A percentile compares a stretch with the other conserved stretches of the same genome.
These are phyloP conservation scores for Penicillium capsulatum DNA, from an alignment of 2,329 filamentous ascomycete genomes.

Conservation along the genomic window DNA sequence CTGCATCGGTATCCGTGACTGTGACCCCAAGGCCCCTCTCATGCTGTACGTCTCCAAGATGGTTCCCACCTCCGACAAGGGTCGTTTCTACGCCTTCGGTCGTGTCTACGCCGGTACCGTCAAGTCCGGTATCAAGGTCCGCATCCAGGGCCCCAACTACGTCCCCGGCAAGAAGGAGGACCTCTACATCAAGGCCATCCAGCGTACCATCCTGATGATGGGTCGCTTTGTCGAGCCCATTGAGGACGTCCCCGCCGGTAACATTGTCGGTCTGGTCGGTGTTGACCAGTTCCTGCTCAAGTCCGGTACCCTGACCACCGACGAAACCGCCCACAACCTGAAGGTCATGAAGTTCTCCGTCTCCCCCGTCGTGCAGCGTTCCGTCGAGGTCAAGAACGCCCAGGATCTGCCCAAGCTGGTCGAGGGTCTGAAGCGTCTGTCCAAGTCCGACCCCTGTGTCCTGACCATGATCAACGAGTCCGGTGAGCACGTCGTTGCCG, in stretches of 20 bases:
- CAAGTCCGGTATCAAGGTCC: constrained; percentile 96
- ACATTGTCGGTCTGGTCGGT: constrained; percentile 99
- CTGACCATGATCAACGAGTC: constrained; percentile 83
- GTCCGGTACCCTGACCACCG: constrained; percentile 98
- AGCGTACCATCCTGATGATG: constrained; percentile 99
- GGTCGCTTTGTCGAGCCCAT: constrained; percentile 98
- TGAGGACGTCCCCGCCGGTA: constrained; percentile 97
- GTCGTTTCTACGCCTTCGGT: constrained; percentile 99
- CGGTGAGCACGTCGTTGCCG: constrained; percentile 97
- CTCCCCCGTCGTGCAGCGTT: constrained; percentile 95
- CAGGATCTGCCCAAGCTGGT: constrained; percentile 99
- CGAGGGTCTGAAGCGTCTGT: constrained; percentile 99
- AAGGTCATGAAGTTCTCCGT: constrained; percentile 99
- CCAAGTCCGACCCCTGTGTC: constrained; percentile 99
- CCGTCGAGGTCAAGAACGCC: constrained; percentile 99
- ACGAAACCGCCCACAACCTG: constrained; percentile 97
- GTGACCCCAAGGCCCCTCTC: constrained; percentile 94
- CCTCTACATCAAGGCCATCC: constrained; percentile 97
- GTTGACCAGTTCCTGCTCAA: constrained; percentile 99
- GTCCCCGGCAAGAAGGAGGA: constrained; percentile 97
- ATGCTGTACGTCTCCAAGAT: constrained; percentile 99
- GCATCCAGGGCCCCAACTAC: constrained; percentile 99
- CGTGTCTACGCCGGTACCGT: constrained; percentile 99
- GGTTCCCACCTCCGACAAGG: constrained; percentile 99
- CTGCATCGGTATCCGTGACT: constrained; percentile 96